A percentile compares a stretch with the other conserved stretches of the same genome.
These are phyloP conservation scores for Exophiala calicioides DNA, from an alignment of 2,329 filamentous ascomycete species.

Conservation along the genomic window DNA sequence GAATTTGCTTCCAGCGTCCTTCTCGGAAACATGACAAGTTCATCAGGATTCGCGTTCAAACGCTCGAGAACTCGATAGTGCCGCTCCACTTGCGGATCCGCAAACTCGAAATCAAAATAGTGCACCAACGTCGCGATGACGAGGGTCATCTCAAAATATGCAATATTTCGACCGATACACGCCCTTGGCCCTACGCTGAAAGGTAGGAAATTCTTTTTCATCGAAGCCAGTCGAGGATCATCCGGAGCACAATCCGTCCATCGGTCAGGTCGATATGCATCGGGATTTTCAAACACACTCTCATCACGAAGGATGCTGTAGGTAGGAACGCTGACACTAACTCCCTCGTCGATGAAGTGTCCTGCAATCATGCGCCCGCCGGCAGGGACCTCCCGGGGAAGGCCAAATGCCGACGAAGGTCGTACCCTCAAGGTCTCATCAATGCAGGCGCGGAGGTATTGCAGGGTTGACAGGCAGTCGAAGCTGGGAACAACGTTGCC, in stretches of 20 bases:
- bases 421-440: slow-evolving; percentile 6
- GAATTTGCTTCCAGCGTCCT: no score
- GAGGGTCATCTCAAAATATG: slow-evolving; percentile 9
- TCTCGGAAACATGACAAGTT: no score
- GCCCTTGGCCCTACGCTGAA: slow-evolving; percentile 10
- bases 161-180: slow-evolving; percentile 11
- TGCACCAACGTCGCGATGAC: slow-evolving; percentile 6
- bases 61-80: no score
- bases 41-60: no score
- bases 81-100: no score
- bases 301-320: slow-evolving; percentile 7
- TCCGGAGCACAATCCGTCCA: slow-evolving; percentile 3
- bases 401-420: background rate
- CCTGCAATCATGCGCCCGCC: slow-evolving; percentile 1
- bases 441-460: slow-evolving; percentile 6
- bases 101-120: slow-evolving; percentile 5
- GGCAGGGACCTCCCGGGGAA: slow-evolving; percentile 3
- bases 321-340: slow-evolving; percentile 1
- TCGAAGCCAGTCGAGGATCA: background rate
- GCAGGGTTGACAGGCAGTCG: no score
- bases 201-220: background rate
- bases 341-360: background rate
- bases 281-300: background rate
- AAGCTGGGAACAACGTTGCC: no score
- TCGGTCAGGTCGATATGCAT: slow-evolving; percentile 7